Percentiles rank a stretch among this genome's conserved stretches.
Conservation (phyloP, 169 alveolate genomes). For the Cryptosporidium meleagridis region DNA sequence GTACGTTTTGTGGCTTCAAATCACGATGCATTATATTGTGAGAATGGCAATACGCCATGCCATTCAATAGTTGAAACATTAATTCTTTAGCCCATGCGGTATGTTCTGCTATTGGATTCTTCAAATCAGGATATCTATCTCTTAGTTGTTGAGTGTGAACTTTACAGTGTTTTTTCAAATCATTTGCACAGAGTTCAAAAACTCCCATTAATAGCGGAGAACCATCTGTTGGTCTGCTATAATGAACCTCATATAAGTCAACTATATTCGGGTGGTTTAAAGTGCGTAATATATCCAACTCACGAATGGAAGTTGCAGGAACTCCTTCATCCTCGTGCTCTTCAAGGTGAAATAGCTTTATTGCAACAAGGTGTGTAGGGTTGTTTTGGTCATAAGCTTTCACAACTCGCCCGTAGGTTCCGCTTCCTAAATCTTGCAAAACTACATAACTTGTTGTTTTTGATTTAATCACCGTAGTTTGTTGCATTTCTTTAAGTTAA, state of each 20-base stretch:
- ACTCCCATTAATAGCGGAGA: slow-evolving; percentile 68
- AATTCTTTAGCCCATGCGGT: slow-evolving; percentile 74
- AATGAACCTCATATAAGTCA: slow-evolving; percentile 67
- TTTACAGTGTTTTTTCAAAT: slow-evolving; percentile 61
- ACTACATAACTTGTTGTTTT: slow-evolving; percentile 73
- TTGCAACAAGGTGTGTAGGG: slow-evolving; percentile 82
- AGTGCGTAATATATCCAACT: slow-evolving; percentile 80
- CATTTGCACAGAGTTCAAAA: slow-evolving; percentile 73
- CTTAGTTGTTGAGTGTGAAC: slow-evolving; percentile 41
- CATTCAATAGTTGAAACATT: slow-evolving; percentile 83
- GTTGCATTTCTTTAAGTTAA: slow-evolving; percentile 38
- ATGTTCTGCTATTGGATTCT: slow-evolving; percentile 70
- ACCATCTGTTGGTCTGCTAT: slow-evolving; percentile 60
- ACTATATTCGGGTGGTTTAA: slow-evolving; percentile 83
- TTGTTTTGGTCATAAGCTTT: slow-evolving; percentile 79
- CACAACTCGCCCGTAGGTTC: slow-evolving; percentile 85
- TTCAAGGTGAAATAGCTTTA: slow-evolving; percentile 81
- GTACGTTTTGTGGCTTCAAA: slow-evolving; percentile 88
- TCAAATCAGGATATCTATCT: slow-evolving; percentile 68
- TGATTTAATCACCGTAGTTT: slow-evolving; percentile 48
- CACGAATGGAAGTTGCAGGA: slow-evolving; percentile 89
- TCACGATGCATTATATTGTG: slow-evolving; percentile 89
- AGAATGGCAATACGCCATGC: slow-evolving; percentile 84
- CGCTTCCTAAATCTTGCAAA: slow-evolving; percentile 82
- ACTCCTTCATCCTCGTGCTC: slow-evolving; percentile 87